These are phyloP conservation scores for Phylloporus sp. DNA, from an alignment of 768 basidiomycete species.

Conservation along the genomic window DNA sequence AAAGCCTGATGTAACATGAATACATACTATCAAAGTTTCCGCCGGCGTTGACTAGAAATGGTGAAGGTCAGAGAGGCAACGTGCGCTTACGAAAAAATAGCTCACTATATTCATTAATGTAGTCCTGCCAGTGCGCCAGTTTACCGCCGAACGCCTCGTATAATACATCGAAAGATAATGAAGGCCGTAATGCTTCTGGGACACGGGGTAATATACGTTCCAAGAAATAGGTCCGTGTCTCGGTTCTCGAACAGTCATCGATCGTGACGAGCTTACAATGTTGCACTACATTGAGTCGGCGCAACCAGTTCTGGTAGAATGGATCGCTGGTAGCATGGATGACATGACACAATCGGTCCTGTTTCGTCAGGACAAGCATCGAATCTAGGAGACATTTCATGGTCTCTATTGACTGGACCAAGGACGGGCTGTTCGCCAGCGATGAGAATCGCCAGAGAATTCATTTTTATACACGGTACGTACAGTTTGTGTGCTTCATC, in stretches of 20 bases:
- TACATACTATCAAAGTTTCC: constrained; percentile 66
- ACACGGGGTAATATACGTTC: constrained; percentile 63
- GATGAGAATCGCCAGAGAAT: not conserved
- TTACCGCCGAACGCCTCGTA: constrained; percentile 83
- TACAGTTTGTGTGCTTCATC: constrained; percentile 85
- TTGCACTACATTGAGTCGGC: constrained; percentile 75
- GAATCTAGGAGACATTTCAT: constrained; percentile 85
- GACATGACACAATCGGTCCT: constrained; percentile 79
- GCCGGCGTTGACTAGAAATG: constrained; percentile 59
- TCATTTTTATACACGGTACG: constrained; percentile 17
- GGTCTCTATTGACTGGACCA: constrained; percentile 71
- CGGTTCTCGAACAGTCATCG: constrained; percentile 71
- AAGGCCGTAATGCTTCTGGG: constrained; percentile 52
- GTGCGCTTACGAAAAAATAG: not conserved
- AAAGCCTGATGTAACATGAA: not conserved
- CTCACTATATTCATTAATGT: constrained; percentile 65
- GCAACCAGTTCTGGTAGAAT: constrained; percentile 79
- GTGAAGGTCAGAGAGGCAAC: constrained; percentile 2
- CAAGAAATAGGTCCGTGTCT: constrained; percentile 61
- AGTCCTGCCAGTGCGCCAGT: constrained; percentile 79
- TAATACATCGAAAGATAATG: constrained; percentile 64
- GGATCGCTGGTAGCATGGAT: constrained; percentile 81
- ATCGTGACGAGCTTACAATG: constrained; percentile 84
- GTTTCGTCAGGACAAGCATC: constrained; percentile 83
- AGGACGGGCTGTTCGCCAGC: constrained; percentile 47